Evolutionary conservation across 768 basidiomycete genomes (phyloP).

Genomic region (Pleurotus tuoliensis): DNA sequence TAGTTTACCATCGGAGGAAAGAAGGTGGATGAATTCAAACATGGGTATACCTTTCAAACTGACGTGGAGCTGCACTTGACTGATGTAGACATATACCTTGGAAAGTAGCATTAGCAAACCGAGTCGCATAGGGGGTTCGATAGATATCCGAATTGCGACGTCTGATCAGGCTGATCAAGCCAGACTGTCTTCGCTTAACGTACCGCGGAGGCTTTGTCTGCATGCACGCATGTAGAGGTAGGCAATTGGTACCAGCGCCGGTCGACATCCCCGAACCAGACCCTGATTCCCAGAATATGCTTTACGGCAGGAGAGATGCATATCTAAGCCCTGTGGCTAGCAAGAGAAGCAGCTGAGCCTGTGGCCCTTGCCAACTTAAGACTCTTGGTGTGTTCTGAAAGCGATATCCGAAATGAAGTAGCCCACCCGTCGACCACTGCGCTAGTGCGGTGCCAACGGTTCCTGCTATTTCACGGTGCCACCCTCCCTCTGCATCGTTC

Average conservation of each 20-base stretch:
- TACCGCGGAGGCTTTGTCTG: too few relatives aligned
- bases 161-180: not conserved
- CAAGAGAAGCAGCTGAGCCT: not conserved
- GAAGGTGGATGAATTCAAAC: not conserved
- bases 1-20: not conserved
- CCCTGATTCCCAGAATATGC: not conserved
- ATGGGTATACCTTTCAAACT: not conserved
- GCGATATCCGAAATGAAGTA: too few relatives aligned
- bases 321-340: too few relatives aligned
- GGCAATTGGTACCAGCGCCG: not conserved
- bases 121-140: not conserved
- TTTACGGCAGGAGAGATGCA: constrained; percentile 1
- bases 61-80: not conserved
- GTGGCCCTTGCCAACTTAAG: not conserved
- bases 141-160: not conserved
- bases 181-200: not conserved
- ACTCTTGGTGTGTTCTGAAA: too few relatives aligned
- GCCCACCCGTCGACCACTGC: too few relatives aligned
- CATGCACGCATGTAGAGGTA: not conserved
- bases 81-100: not conserved
- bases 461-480: too few relatives aligned
- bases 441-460: too few relatives aligned
- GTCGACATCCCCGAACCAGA: constrained; percentile 3
- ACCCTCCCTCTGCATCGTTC: too few relatives aligned
- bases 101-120: not conserved